Evolutionary conservation across 163 green algal genomes (phyloP).

Genomic region (Scenedesmus sp.): DNA sequence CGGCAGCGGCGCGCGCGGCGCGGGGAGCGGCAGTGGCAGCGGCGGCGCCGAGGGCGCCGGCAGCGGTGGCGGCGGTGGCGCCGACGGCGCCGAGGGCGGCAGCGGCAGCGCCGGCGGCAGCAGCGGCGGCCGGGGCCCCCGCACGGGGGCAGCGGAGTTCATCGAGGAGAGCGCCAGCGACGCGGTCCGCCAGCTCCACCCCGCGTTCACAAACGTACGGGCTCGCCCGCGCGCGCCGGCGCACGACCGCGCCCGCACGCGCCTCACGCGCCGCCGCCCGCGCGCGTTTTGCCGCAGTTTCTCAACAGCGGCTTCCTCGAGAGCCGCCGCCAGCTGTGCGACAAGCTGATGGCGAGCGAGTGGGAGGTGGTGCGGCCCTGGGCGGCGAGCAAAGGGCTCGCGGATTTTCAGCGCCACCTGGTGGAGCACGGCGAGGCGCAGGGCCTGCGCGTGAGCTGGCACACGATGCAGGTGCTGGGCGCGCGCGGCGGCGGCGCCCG

Average conservation of each 20-base stretch:
- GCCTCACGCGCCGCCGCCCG: too few relatives aligned
- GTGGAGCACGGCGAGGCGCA: slow-evolving; percentile 14
- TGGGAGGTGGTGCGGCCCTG: slow-evolving; percentile 19
- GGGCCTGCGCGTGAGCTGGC: slow-evolving; percentile 7
- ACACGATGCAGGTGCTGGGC: slow-evolving; percentile 17
- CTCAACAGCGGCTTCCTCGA: slow-evolving; percentile 29
- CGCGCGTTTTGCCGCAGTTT: background rate
- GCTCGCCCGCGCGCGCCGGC: too few relatives aligned
- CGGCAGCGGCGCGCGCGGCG: too few relatives aligned
- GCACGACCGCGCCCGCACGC: too few relatives aligned
- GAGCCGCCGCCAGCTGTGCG: slow-evolving; percentile 20
- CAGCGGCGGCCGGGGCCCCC: background rate
- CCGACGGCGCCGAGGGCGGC: background rate
- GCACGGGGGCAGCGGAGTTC: slow-evolving; percentile 18
- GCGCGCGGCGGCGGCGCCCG: background rate
- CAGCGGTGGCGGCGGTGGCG: too few relatives aligned
- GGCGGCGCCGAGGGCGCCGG: too few relatives aligned
- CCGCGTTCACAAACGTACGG: slow-evolving; percentile 30
- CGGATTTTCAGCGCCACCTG: slow-evolving; percentile 31
- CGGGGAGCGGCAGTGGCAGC: too few relatives aligned
- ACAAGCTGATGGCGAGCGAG: slow-evolving; percentile 21
- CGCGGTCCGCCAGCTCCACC: slow-evolving; percentile 23
- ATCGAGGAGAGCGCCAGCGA: slow-evolving; percentile 30
- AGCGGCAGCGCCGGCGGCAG: background rate
- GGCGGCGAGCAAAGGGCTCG: slow-evolving; percentile 14